Evolutionary conservation across 352 stramenopile genomes (phyloP), one percentile per base, ranked within the genome.

Genomic region (Elongisporangium anandrum): DNA sequence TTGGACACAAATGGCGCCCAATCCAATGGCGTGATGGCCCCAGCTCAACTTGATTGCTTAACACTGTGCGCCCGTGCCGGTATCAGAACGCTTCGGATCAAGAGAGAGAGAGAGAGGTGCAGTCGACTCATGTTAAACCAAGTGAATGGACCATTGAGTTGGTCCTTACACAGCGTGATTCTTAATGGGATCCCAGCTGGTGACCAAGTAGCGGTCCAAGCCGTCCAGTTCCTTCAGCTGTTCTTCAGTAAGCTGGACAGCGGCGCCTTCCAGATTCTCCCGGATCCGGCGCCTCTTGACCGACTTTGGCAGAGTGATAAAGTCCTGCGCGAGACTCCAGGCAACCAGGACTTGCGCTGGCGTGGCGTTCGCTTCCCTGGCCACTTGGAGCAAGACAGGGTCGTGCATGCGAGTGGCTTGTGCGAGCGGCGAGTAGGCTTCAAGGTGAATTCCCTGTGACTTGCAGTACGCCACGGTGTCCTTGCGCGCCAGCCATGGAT

Each of bases 401-500:
- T 78, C 63, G 4, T 52, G 54, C 4, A 78, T 57, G 4, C 65
- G 64, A 48, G 64, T 49, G 6, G 59, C 70, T 55, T 73, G 70
- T 20, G 68, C 70, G 17, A 82, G 57, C 6, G 67, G 68, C 50
- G 72, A 81, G 65, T 81, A 82, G 19, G 75, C 75, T 57, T 75
- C 52, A 10, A 82, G 57, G 45, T 69, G 45, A n/a, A 85, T 78
- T 26, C 54, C 57, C 8, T 79, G 52, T 12, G 23, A 34, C 17
- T 65, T 50, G 59, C 79, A 92, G 51, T 84, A 90, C 15, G 58
- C 39, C 16, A 87, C 68, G 10, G 77, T 72, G 54, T 88, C 82
- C 29, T 60, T 68, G 5, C 79, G 72, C 12, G 74, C 67, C 16
- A 77, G 65, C 60, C 75, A 93, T 17, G 80, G 80, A 52, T 86